phyloP scores from a whole-genome alignment of 164 flowering plant species.

The Cinnamomum micranthum region DNA sequence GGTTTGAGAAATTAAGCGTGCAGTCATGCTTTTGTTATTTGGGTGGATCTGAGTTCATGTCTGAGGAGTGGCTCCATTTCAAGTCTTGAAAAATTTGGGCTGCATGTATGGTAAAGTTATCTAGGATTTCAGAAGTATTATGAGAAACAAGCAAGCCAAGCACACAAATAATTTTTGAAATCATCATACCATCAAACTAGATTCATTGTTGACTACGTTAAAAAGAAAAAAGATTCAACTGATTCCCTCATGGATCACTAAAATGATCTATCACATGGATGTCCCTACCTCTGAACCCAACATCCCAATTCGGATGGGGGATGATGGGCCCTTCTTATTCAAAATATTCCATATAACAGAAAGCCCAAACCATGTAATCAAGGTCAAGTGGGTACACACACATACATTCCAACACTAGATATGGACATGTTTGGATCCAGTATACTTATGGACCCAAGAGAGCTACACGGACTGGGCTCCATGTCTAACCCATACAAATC shows the following conservation, averaged over 20 bases:
- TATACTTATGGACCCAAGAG: not conserved
- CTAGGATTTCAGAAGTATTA: not conserved
- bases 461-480: not conserved
- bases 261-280: too few relatives aligned
- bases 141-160: not conserved
- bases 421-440: not conserved
- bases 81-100: not conserved
- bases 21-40: too few relatives aligned
- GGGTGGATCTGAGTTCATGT: too few relatives aligned
- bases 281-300: not conserved
- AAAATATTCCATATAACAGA: not conserved
- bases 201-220: too few relatives aligned
- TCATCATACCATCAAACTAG: too few relatives aligned
- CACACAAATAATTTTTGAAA: too few relatives aligned
- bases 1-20: too few relatives aligned
- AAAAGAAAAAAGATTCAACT: too few relatives aligned
- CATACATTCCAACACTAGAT: too few relatives aligned
- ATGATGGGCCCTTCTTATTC: not conserved
- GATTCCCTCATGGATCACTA: too few relatives aligned
- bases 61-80: too few relatives aligned
- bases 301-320: not conserved
- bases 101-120: not conserved
- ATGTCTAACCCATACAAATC: not conserved
- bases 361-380: not conserved
- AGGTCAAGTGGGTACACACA: not conserved